phyloP scores from a whole-genome alignment of 2,329 filamentous ascomycete genomes.

The Sordariomycetes sp. region DNA sequence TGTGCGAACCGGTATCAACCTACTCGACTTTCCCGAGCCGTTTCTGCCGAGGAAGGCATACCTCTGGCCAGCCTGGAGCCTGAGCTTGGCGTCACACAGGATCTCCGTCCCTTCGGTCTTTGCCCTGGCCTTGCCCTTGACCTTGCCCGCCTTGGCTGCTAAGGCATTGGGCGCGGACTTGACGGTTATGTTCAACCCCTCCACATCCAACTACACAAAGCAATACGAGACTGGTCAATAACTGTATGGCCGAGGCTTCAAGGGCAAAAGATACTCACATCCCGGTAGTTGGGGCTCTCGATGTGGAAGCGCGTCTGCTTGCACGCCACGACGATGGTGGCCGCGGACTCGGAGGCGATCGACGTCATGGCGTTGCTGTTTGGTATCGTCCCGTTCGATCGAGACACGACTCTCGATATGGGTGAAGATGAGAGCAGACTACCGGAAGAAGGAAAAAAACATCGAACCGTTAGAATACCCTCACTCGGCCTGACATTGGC shows the following conservation, averaged over 20 bases:
- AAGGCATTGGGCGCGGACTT: slow-evolving; percentile 23
- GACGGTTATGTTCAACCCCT: slow-evolving; percentile 62
- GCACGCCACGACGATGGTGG: slow-evolving; percentile 49
- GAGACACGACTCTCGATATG: too few relatives aligned
- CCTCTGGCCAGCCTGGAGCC: slow-evolving; percentile 59
- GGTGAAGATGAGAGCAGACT: too few relatives aligned
- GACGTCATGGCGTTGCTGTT: neutral
- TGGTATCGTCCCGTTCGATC: neutral
- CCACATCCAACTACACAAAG: slow-evolving; percentile 49
- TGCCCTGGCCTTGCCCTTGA: slow-evolving; percentile 38
- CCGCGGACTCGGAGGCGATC: slow-evolving; percentile 14
- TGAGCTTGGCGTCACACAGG: slow-evolving; percentile 56
- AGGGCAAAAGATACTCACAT: slow-evolving; percentile 27
- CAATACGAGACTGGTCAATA: neutral
- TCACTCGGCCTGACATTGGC: too few relatives aligned
- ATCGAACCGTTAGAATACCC: too few relatives aligned
- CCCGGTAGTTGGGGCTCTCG: slow-evolving; percentile 40
- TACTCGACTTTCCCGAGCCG: slow-evolving; percentile 74
- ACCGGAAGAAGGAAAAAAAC: too few relatives aligned
- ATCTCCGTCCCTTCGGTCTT: slow-evolving; percentile 50
- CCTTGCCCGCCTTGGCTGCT: slow-evolving; percentile 21
- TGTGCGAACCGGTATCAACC: slow-evolving; percentile 13
- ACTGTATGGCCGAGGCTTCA: neutral
- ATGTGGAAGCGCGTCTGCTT: slow-evolving; percentile 59
- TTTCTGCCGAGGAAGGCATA: slow-evolving; percentile 76